A percentile compares a stretch with the other conserved stretches of the same genome.
phyloP scores from a whole-genome alignment of 352 stramenopile genomes.

The Pythium sukuiense region DNA sequence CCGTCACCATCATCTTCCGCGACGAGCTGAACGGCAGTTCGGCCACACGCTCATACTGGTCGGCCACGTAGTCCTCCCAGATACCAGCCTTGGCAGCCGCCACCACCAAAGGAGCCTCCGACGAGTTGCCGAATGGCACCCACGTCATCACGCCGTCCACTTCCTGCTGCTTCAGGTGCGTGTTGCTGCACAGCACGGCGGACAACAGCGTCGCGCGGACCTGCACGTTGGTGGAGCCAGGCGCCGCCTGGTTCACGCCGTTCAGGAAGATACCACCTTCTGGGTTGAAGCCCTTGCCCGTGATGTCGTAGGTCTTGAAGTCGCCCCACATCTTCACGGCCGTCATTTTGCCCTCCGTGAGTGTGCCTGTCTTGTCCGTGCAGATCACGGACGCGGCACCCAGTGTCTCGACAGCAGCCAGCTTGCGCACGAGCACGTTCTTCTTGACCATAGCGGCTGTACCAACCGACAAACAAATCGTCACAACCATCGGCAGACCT shows the following conservation, averaged over 20 bases:
- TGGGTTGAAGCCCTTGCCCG: slow-evolving; percentile 36
- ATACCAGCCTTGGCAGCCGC: slow-evolving; percentile 43
- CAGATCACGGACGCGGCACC: slow-evolving; percentile 83
- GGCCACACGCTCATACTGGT: slow-evolving; percentile 50
- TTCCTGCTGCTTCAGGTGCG: slow-evolving; percentile 31
- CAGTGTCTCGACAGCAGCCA: slow-evolving; percentile 55
- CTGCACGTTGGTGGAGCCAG: slow-evolving; percentile 35
- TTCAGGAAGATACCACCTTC: slow-evolving; percentile 28
- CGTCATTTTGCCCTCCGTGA: slow-evolving; percentile 76
- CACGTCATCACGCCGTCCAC: slow-evolving; percentile 29
- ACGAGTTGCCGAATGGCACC: slow-evolving; percentile 40
- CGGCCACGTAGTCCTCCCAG: slow-evolving; percentile 26
- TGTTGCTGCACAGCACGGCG: slow-evolving; percentile 49
- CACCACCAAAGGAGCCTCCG: slow-evolving; percentile 43
- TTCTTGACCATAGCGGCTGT: slow-evolving; percentile 37
- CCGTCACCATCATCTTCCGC: slow-evolving; percentile 87
- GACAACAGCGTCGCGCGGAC: slow-evolving; percentile 36
- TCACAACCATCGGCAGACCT: slow-evolving; percentile 35
- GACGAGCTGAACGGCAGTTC: slow-evolving; percentile 93
- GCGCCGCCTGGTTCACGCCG: slow-evolving; percentile 11
- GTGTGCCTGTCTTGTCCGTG: slow-evolving; percentile 92
- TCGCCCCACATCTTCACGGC: slow-evolving; percentile 46
- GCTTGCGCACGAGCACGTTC: slow-evolving; percentile 50
- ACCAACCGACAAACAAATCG: slow-evolving; percentile 30
- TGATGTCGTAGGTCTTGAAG: slow-evolving; percentile 36